Evolutionary conservation across 2,329 filamentous ascomycete genomes (phyloP), one percentile per base, ranked within the genome.

Genomic region (Chrysosporium keratinophilum): DNA sequence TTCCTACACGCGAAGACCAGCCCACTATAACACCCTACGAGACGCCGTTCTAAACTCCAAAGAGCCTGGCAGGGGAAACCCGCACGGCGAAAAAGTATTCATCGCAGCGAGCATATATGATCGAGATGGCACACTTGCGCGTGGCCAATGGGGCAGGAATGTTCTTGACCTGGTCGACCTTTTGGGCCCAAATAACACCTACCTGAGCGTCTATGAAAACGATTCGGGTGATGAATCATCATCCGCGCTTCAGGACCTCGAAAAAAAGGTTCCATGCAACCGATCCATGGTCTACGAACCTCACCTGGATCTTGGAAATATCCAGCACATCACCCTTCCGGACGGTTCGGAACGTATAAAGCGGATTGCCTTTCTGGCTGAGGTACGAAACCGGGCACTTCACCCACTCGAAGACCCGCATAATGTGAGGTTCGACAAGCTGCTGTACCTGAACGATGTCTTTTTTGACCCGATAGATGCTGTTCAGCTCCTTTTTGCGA

Each of bases 71-170:
- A 63, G 76, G 45, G 78, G 72, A 6, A 82, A 82, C 58, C 62
- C 71, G 1, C 67, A 72, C 52, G 73, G 79, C 48, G 82, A 88
- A 65, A 84, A 81, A 61, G 72, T 88, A n/a, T 88, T 85, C 63
- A 85, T 89, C 50, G 82, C 82, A 1, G 80, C 84, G 14, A 86
- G 82, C 61, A 74, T 89, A 52, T 84, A 85, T 60, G 84, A 88
- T 61, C 71, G 74, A 17, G 72, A 73, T 5, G 83, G 82, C 1
- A 70, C 76, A 2, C 69, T 88, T 17, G 78, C 83, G 0, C 69
- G 74, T 5, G 84, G 84, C 1, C 70, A 73, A 28, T 89, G 85
- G 85, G 84, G 81, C 0, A 65, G 75, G 56, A 74, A 76, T 20
- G 64, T 89, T 0, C 63, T 83, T 40, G 71, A 80, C 17, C 67